Base-by-base conservation (phyloP, 2,329 filamentous ascomycete genomes). In the Metarhizium album region DNA sequence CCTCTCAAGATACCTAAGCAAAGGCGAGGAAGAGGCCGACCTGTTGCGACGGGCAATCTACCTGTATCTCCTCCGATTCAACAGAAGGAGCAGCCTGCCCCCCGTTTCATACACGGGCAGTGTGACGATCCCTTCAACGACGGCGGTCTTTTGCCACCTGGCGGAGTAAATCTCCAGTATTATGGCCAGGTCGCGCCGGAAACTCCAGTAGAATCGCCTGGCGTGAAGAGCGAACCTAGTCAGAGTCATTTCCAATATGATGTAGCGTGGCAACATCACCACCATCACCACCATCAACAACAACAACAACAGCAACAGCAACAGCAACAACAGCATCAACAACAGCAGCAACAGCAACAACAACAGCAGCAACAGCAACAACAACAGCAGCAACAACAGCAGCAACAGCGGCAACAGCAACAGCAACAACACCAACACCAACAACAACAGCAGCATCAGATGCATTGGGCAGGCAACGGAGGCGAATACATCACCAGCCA, bases 91-190 rank as follows among this genome's bases (percentile, higher is more conserved):
- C 57, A 60, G 16, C 54, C 58, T 47, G 50, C 54, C 52, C 55
- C 53, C 50, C 59, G 52, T 46, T 71, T 71, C 53, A 59, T 69
- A 20, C 61, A 65, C 45, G 68, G 68, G 22, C 64, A 59, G 51
- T 65, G 60, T 45, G 68, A 71, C 31, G 69, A 71, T 49, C 69
- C 69, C 1, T 71, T 71, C 56, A 56, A 53, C 48, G 67, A 68
- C 38, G 57, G 60, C 27, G 18, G n/a, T 16, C 31, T 49, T 9
- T 53, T 63, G 4, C 55, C 61, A 14, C 58, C 60, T n/a, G 57
- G 40, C 50, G n/a, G 55, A 52, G 33, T 52, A 38, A 48, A 54
- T 52, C 49, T 62, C 57, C 61, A 59, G 35, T 67, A 60, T 55
- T 68, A 64, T 55, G 60, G 57, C 42, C 59, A 62, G 24, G 58